These are phyloP conservation scores for Paraphaeosphaeria minitans DNA, from an alignment of 2,329 filamentous ascomycete species.

Conservation along the genomic window DNA sequence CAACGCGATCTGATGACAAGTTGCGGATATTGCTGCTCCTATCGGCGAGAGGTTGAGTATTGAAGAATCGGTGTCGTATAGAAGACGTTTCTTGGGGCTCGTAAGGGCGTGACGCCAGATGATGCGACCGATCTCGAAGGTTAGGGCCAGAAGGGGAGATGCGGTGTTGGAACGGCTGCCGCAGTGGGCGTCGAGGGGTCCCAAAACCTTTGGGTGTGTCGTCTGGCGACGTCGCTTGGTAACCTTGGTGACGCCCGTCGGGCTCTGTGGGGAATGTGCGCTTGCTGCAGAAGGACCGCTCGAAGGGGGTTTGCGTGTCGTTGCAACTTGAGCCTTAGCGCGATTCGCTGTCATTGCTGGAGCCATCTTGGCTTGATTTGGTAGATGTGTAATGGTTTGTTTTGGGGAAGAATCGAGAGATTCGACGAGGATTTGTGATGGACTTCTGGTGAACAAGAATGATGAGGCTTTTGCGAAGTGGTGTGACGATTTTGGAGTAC, in stretches of 20 bases:
- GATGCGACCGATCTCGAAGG: conserved; percentile 19
- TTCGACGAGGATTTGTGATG: no score
- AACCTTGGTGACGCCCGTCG: not conserved
- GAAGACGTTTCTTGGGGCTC: conserved; percentile 5
- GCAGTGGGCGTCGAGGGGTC: not conserved
- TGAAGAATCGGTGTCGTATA: conserved; percentile 6
- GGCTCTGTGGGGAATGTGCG: not conserved
- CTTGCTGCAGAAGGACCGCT: not conserved
- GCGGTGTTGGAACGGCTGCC: not conserved
- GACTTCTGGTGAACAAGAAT: no score
- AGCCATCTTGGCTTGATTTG: not conserved
- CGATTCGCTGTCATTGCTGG: not conserved
- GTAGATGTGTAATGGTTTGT: not conserved
- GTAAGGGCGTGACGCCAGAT: conserved; percentile 21
- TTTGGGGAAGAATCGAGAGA: no score
- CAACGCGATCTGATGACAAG: conserved; percentile 18
- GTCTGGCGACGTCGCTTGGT: not conserved
- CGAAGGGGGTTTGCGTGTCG: not conserved
- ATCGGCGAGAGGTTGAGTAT: conserved; percentile 20
- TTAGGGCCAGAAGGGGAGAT: conserved; percentile 19
- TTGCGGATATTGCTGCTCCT: conserved; percentile 19
- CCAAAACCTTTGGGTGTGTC: conserved; percentile 8
- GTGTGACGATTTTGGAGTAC: not conserved
- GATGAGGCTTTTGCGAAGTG: not conserved
- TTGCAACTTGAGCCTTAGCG: not conserved